Percentiles rank a stretch among this genome's conserved stretches.
phyloP scores from a whole-genome alignment of 345 rosid species.

The Corchorus capsularis region DNA sequence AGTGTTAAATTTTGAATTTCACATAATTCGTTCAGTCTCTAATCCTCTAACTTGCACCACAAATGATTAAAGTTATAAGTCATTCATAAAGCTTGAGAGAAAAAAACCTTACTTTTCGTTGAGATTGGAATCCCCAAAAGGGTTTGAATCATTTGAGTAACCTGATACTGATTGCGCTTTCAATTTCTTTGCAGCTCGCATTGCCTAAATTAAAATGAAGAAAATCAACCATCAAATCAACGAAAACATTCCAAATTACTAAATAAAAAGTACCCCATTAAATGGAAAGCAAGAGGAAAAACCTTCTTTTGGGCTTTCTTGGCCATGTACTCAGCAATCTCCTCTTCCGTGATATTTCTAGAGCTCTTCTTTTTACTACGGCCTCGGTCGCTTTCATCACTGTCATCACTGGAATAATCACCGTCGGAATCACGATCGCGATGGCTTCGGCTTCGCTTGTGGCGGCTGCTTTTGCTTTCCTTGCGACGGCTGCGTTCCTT shows the following conservation, averaged over 20 bases:
- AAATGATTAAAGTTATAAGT: not conserved
- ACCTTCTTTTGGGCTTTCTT: conserved; percentile 90
- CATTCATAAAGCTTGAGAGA: not conserved
- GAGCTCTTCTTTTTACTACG: conserved; percentile 46
- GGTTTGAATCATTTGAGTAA: conserved; percentile 92
- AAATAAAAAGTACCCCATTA: not conserved
- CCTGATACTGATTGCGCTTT: conserved; percentile 75
- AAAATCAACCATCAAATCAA: conserved; percentile 18
- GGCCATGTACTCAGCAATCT: conserved; percentile 67
- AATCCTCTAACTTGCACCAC: not conserved
- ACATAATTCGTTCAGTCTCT: not conserved
- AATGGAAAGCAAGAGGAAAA: not conserved
- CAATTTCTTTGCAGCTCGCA: conserved; percentile 75
- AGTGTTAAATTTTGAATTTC: not conserved
- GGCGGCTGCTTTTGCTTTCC: conserved; percentile 29
- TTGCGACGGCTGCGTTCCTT: conserved; percentile 27
- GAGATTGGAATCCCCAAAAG: conserved; percentile 94
- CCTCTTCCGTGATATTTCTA: conserved; percentile 58
- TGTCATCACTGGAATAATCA: conserved; percentile 28
- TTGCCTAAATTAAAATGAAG: conserved; percentile 49
- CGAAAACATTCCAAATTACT: not conserved
- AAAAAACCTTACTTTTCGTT: conserved; percentile 63
- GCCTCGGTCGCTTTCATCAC: conserved; percentile 42
- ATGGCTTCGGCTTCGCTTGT: conserved; percentile 31
- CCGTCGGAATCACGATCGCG: conserved; percentile 27